Evolutionary conservation across 2,329 filamentous ascomycete genomes (phyloP), one percentile per base, ranked within the genome.

Genomic region (Fusarium nurragi): DNA sequence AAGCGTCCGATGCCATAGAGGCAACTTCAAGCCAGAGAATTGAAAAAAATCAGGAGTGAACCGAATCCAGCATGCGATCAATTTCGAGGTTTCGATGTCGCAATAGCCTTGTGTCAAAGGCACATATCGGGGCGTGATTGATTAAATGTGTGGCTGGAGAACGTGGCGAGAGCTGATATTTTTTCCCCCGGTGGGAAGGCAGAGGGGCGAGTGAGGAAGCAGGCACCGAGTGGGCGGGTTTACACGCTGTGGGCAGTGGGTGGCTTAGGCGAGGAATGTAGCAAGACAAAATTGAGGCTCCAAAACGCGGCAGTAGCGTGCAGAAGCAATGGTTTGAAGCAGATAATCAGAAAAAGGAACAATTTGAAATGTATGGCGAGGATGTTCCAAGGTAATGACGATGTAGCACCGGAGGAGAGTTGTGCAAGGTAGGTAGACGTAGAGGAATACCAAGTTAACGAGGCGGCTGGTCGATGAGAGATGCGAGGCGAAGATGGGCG

Each of bases 1-100:
- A 81, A 71, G 81, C 80, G 73, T 84, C 82, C 67, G 84, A 83
- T 75, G 83, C 82, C 84, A 87, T 87, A 78, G 70, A 71, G 68
- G 70, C 70, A 69, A 60, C 58, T 71, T 41, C 45, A 54, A 44
- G 25, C 40, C 45, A 53, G 57, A 51, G 43, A 61, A 69, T 72
- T 73, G 66, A 50, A 40, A 40, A 40, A 45, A 45, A 25, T 55
- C 39, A 56, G 51, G 64, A 32, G 28, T 54, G 52, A 60, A 49
- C 23, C 26, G 46, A 50, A 56, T 62, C 52, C 55, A 67, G 37
- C 61, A 60, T 71, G 54, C 60, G 69, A 67, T 70, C 62, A 67
- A 60, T 65, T 57, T 70, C 53, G 61, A 67, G 53, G 60, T 49
- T 61, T 71, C 46, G 48, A 64, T 50, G 58, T 70, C 64, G 66